Base-by-base conservation (phyloP, 345 rosid genomes). In the Hypericum perforatum region DNA sequence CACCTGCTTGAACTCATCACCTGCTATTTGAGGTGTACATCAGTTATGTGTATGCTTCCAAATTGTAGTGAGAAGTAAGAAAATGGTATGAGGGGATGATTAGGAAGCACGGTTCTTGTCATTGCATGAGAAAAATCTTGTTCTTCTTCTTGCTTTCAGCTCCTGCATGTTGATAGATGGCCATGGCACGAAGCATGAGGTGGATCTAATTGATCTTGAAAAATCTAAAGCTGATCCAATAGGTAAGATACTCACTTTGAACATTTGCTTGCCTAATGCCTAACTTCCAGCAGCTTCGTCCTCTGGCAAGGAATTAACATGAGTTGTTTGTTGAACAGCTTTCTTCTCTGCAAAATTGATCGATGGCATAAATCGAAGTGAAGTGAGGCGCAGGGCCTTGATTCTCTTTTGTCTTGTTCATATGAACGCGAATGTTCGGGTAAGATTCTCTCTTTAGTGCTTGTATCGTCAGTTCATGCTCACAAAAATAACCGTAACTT, bases 331-430 rank as follows among this genome's bases (percentile, higher is more conserved):
- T 37, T 49, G n/a, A 58, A 58, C 67, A 91, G 90, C 96, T 45
- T 76, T 78, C 42, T 66, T 75, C 72, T 72, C 85, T 53, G 76
- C 86, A 16, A 83, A 66, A 67, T 73, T 91, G 37, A 80, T 88
- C 40, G 96, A 91, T 67, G 96, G 98, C 55, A 78, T 87, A 46
- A 88, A 91, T 67, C 85, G 67, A 74, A 77, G 85, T 37, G 81
- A 82, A 73, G 70, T 80, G 12, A 85, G 98, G 73, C 82, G 95
- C 62, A 78, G 79, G 53, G 90, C 85, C 38, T 73, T 91, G 43
- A 65, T 77, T 54, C 95, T 91, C 41, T 87, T 91, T 56, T 91
- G 96, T 66, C 64, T 85, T 47, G 45, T 76, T 49, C 67, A 86
- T 71, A 68, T 81, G 54, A 78, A 77, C 45, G 70, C 73, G 51